Conservation (phyloP, 176 grass and related monocot genomes). For the Saccharum spontaneum region DNA sequence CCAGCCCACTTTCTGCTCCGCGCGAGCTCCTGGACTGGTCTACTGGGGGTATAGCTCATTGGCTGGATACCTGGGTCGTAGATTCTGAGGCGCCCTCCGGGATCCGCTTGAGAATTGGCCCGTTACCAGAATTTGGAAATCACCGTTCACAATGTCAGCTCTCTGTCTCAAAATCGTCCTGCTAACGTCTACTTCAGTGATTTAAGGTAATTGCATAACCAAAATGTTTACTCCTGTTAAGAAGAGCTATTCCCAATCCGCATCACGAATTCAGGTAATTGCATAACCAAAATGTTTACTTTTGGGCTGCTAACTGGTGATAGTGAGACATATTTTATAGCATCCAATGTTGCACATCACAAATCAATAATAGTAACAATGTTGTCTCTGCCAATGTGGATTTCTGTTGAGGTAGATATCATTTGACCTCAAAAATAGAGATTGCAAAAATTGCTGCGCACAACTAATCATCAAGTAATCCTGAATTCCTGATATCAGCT, state of each 20-base stretch:
- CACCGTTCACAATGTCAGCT: neutral
- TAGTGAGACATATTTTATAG: neutral
- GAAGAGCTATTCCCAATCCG: too few relatives aligned
- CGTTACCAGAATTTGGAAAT: neutral
- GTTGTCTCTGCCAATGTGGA: neutral
- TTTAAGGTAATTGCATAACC: neutral
- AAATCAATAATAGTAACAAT: conserved; percentile 21
- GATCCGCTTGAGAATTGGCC: neutral
- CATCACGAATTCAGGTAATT: neutral
- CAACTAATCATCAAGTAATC: neutral
- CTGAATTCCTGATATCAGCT: conserved; percentile 3
- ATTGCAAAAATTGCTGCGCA: neutral
- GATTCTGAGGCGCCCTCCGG: neutral
- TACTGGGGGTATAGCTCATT: neutral
- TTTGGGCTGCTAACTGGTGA: neutral
- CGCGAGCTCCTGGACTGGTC: too few relatives aligned
- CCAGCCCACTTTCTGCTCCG: neutral
- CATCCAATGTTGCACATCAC: conserved; percentile 13
- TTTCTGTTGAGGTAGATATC: neutral
- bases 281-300: neutral
- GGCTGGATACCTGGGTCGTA: neutral
- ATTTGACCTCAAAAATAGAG: conserved; percentile 13
- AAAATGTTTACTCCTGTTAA: neutral
- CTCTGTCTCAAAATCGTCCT: too few relatives aligned
- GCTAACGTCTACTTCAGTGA: too few relatives aligned